Evolutionary conservation across 257 asterid species (phyloP).

Genomic region (Oldenlandia corymbosa): DNA sequence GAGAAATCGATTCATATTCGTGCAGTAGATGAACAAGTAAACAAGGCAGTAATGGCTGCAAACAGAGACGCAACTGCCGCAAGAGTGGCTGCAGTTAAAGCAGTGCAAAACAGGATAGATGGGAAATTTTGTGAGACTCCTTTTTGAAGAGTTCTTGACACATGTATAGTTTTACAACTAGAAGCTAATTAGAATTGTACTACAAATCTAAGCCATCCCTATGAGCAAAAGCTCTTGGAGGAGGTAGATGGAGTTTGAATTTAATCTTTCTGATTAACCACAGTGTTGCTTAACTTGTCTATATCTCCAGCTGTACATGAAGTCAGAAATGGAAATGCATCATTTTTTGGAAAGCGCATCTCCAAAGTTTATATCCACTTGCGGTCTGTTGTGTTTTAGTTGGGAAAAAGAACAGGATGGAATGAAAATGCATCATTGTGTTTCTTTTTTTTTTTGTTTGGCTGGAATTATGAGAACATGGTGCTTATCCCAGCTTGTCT

Average conservation of each 20-base stretch:
- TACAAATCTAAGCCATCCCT: slow-evolving; percentile 25
- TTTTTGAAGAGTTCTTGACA: slow-evolving; percentile 27
- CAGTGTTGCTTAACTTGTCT: slow-evolving; percentile 41
- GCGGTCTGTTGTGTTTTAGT: background rate
- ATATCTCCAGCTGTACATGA: slow-evolving; percentile 32
- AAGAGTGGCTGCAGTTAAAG: slow-evolving; percentile 90
- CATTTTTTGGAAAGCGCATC: slow-evolving; percentile 11
- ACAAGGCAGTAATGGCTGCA: slow-evolving; percentile 72
- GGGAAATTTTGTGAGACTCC: slow-evolving; percentile 64
- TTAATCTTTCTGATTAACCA: slow-evolving; percentile 21
- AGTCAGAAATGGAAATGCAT: slow-evolving; percentile 8
- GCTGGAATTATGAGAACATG: slow-evolving; percentile 19
- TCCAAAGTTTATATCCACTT: background rate
- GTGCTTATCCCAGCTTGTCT: slow-evolving; percentile 19
- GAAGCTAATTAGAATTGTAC: slow-evolving; percentile 10
- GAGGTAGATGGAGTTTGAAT: slow-evolving; percentile 29
- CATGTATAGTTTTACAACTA: slow-evolving; percentile 29
- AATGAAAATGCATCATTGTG: slow-evolving; percentile 30
- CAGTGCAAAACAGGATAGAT: slow-evolving; percentile 76
- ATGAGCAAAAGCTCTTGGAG: slow-evolving; percentile 28
- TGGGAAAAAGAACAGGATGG: slow-evolving; percentile 12
- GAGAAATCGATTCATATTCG: slow-evolving; percentile 46
- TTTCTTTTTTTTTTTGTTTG: slow-evolving; percentile 8
- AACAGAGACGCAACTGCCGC: slow-evolving; percentile 85
- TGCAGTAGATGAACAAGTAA: slow-evolving; percentile 62